These are phyloP conservation scores for Choanephora cucurbitarum DNA, from an alignment of 371 early-diverging fungal genomes.

Conservation along the genomic window DNA sequence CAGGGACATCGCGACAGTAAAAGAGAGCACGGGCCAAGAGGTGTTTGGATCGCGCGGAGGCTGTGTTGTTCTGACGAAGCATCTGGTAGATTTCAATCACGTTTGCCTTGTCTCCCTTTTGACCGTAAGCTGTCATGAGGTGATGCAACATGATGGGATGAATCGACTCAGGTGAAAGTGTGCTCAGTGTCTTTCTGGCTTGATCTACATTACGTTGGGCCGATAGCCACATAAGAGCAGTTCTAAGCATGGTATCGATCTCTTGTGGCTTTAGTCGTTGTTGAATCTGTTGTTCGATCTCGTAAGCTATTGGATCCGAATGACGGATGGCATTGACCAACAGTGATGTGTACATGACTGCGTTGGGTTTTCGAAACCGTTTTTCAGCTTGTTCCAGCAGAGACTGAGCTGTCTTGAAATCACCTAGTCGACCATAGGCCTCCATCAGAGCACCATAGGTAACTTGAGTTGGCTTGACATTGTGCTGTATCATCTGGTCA, in stretches of 20 bases:
- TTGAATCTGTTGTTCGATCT: conserved; percentile 7
- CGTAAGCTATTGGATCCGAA: conserved; percentile 26
- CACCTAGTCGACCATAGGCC: conserved; percentile 40
- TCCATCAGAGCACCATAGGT: conserved; percentile 41
- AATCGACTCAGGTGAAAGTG: conserved; percentile 20
- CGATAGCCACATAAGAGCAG: conserved; percentile 39
- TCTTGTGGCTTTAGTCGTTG: conserved; percentile 14
- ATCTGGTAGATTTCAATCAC: conserved; percentile 15
- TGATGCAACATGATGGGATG: conserved; percentile 47
- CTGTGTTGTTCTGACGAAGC: not conserved
- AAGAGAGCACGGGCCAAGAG: conserved; percentile 39
- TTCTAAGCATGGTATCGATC: conserved; percentile 29
- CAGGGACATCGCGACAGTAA: conserved; percentile 46
- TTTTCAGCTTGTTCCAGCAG: conserved; percentile 17
- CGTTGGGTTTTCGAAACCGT: conserved; percentile 4
- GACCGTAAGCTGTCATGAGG: conserved; percentile 35
- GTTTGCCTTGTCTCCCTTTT: conserved; percentile 12
- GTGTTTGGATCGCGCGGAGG: conserved; percentile 25
- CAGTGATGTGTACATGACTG: conserved; percentile 33
- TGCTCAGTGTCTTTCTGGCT: conserved; percentile 30
- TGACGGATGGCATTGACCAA: conserved; percentile 40
- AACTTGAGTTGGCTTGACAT: conserved; percentile 30
- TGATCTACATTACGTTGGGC: conserved; percentile 27
- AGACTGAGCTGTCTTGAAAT: conserved; percentile 28
- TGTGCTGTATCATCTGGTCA: conserved; percentile 37